Evolutionary conservation across 2,329 filamentous ascomycete species (phyloP), one percentile per base, ranked within the genome.

Genomic region (Apiospora hydei): DNA sequence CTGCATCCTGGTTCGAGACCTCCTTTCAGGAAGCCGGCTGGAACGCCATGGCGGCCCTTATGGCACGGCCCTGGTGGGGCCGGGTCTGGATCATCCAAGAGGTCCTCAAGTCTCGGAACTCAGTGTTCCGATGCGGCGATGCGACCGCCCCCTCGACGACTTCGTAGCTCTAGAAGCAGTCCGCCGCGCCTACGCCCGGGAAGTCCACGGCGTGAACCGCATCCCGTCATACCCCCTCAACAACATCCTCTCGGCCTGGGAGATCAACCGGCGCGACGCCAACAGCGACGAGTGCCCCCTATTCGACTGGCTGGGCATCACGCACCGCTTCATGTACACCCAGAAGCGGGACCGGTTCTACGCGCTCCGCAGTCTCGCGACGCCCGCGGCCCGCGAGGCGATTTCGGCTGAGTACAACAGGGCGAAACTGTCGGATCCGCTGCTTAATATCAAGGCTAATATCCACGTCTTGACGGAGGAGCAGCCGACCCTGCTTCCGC

Each of bases 71-170:
- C 8, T 68, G 66, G 66, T 68, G 66, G 66, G 43, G 66, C 7
- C 10, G 66, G n/a, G 44, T 68, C 41, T 68, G 66, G 66, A 68
- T 68, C 18, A 46, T 68, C 38, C 66, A 68, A 21, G 66, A 68
- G 7, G 43, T 26, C 16, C 24, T 68, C 10, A 68, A 47, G 43
- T 68, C 66, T 4, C 10, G 44, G 2, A 30, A 30, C 21, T 16
- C 66, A 2, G 21, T 21, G 4, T n/a, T 68, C 41, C 43, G 41
- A 0, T 68, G 66, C 43, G 66, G 66, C 41, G 61, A 2, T 1
- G 43, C 41, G 3, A 21, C 43, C n/a, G 26, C 43, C 26, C 5
- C 43, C 24, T 68, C 16, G 41, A 47, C 66, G 66, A 47, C 66
- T 34, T 68, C n/a, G 43, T 68, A 4, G 66, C 43, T 24, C 0